Percentiles rank a stretch among this genome's conserved stretches.
These are phyloP conservation scores for Trametes punicea DNA, from an alignment of 768 basidiomycete genomes.

Conservation along the genomic window DNA sequence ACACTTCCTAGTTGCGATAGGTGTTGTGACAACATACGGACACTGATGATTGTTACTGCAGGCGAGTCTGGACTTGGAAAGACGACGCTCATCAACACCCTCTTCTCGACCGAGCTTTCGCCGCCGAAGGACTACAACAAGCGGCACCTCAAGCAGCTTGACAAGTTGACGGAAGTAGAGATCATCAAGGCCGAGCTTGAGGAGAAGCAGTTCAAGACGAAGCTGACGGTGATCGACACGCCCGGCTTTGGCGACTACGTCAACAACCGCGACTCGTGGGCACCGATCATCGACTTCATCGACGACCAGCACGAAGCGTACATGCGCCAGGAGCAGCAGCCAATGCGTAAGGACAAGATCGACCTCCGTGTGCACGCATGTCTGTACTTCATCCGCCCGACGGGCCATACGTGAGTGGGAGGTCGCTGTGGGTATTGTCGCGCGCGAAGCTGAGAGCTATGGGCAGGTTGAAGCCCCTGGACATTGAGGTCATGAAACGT, in stretches of 20 bases:
- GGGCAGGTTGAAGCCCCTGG: constrained; percentile 85
- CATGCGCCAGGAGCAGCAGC: constrained; percentile 98
- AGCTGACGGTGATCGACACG: constrained; percentile 97
- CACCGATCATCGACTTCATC: constrained; percentile 97
- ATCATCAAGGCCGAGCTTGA: constrained; percentile 99
- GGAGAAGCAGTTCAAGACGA: constrained; percentile 99
- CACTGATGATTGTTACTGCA: constrained; percentile 30
- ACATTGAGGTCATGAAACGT: constrained; percentile 99
- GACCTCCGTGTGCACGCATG: constrained; percentile 97
- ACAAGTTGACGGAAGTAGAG: constrained; percentile 98
- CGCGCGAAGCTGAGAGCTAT: background rate
- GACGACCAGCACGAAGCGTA: constrained; percentile 94
- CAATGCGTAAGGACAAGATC: constrained; percentile 89
- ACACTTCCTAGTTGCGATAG: no score
- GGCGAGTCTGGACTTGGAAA: constrained; percentile 98
- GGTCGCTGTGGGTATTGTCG: background rate
- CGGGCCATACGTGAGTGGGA: constrained; percentile 85
- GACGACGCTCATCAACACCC: constrained; percentile 97
- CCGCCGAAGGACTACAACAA: constrained; percentile 84
- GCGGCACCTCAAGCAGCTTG: constrained; percentile 93
- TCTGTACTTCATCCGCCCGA: constrained; percentile 93
- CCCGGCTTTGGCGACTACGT: constrained; percentile 99
- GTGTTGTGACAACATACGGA: background rate
- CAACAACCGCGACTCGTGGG: constrained; percentile 99
- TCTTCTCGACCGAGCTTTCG: constrained; percentile 97